Evolutionary conservation across 345 rosid species (phyloP).

Genomic region (Heritiera littoralis): DNA sequence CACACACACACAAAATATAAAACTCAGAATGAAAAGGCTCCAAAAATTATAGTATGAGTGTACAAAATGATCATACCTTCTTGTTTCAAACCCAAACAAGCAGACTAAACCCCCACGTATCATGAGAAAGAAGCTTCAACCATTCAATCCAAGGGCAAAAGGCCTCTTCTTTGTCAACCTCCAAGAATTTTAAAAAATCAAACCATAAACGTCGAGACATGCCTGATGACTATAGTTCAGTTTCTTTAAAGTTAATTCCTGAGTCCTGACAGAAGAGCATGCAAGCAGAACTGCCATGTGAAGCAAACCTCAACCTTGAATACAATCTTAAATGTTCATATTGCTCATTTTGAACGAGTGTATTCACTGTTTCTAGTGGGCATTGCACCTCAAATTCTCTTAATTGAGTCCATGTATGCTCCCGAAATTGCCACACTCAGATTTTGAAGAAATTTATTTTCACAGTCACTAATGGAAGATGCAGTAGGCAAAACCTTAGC

Average conservation of each 20-base stretch:
- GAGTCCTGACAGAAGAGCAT: neutral
- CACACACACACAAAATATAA: too few species aligned
- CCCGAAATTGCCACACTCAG: slow-evolving; percentile 34
- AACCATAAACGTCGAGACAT: neutral
- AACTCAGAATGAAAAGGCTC: neutral
- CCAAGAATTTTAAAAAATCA: neutral
- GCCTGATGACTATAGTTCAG: neutral
- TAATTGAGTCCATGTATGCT: slow-evolving; percentile 52
- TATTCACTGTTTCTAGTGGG: neutral
- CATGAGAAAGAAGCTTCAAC: neutral
- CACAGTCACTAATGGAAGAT: slow-evolving; percentile 23
- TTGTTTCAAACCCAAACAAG: neutral
- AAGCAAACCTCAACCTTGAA: neutral
- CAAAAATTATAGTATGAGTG: neutral
- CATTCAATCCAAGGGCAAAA: neutral
- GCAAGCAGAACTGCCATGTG: neutral
- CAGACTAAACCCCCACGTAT: neutral
- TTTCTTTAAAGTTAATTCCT: neutral
- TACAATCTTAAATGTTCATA: neutral
- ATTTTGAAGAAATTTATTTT: slow-evolving; percentile 38
- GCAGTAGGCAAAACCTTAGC: slow-evolving; percentile 35
- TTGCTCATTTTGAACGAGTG: neutral
- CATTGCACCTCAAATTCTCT: slow-evolving; percentile 37
- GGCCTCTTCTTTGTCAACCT: neutral
- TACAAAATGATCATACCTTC: neutral